phyloP scores from a whole-genome alignment of 257 asterid species.

The Ilex asprella region DNA sequence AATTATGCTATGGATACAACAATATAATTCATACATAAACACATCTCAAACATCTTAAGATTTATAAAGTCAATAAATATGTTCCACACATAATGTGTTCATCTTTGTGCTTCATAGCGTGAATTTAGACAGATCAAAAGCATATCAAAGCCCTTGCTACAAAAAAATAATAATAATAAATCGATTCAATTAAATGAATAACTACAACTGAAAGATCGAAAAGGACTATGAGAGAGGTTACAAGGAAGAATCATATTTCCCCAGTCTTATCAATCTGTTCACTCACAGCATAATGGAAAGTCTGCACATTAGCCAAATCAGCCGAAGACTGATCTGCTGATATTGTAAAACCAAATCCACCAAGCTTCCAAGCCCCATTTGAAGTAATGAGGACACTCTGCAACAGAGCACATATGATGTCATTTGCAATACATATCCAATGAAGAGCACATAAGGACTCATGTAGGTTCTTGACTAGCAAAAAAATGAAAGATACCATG shows the following conservation, averaged over 20 bases:
- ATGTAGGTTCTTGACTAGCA: background rate
- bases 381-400: conserved; percentile 87
- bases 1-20: no score
- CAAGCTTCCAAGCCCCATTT: conserved; percentile 99
- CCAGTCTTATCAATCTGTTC: conserved; percentile 12
- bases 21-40: no score
- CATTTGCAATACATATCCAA: background rate
- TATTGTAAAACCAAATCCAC: conserved; percentile 90
- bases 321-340: conserved; percentile 59
- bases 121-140: no score
- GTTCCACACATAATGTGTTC: no score
- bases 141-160: no score
- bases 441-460: background rate
- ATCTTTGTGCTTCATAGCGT: no score
- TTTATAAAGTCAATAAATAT: no score
- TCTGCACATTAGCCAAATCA: conserved; percentile 54
- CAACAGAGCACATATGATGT: conserved; percentile 2
- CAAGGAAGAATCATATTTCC: conserved; percentile 17
- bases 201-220: background rate
- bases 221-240: conserved; percentile 3
- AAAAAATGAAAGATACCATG: no score
- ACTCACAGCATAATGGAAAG: conserved; percentile 98
- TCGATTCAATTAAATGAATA: no score
- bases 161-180: no score
- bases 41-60: no score